Evolutionary conservation across 139 green algal species (phyloP), one percentile per base, ranked within the genome.

Genomic region (Desmodesmus armatus): DNA sequence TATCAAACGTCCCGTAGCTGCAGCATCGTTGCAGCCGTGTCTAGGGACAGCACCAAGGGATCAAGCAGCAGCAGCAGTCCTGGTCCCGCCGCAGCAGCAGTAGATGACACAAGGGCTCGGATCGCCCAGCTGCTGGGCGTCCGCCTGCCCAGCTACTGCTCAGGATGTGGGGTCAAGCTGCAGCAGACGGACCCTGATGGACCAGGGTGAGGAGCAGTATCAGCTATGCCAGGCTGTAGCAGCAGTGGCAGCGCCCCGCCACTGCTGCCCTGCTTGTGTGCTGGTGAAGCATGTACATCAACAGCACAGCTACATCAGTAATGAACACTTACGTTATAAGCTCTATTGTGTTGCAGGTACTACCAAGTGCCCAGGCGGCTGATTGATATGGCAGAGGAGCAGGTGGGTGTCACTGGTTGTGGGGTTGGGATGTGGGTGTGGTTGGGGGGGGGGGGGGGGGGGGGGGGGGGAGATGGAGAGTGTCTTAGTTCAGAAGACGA

Each of bases 161-260:
- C 89, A 27, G 95, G 95, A 11, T 98, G 95, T 82, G 95, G 95
- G 7, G 90, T 98, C 27, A 86, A 80, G 72, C 85, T 98, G 83
- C 95, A 98, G 84, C 70, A 90, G 62, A 76, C 89, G 33, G 87
- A 95, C 47, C 75, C 91, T 9, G 69, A 94, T 25, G 79, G 58
- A 0, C 91, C 94, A 60, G 95, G 95, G 93, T 98, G 69, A 86
- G 93, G 29, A n/a, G n/a, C n/a, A n/a, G n/a, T n/a, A n/a, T n/a
- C n/a, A n/a, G n/a, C n/a, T n/a, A n/a, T n/a, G n/a, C n/a, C n/a
- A n/a, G n/a, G n/a, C n/a, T n/a, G n/a, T n/a, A n/a, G n/a, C n/a
- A n/a, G n/a, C n/a, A n/a, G n/a, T n/a, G n/a, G n/a, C n/a, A n/a
- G n/a, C n/a, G n/a, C n/a, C n/a, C n/a, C n/a, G n/a, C n/a, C n/a